Conservation (phyloP, 2,329 filamentous ascomycete species). For the Botrytis fabae region DNA sequence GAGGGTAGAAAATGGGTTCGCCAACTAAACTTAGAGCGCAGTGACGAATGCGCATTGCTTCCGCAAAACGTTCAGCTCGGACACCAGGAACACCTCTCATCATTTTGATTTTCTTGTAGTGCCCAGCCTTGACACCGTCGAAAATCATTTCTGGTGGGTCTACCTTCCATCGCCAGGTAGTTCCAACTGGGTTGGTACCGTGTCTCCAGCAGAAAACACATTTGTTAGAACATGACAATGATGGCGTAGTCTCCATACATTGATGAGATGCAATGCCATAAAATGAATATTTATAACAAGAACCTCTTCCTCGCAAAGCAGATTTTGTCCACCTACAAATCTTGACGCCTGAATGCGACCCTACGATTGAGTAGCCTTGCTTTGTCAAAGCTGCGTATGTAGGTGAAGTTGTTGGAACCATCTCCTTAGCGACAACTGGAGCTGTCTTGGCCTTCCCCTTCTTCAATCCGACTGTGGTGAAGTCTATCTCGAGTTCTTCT, state of each 20-base stretch:
- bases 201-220: constrained; percentile 99
- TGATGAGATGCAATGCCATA: constrained; percentile 96
- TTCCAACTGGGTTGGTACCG: constrained; percentile 94
- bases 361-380: constrained; percentile 93
- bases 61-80: constrained; percentile 84
- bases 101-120: constrained; percentile 98
- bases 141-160: constrained; percentile 91
- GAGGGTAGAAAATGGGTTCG: constrained; percentile 97
- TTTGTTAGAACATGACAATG: constrained; percentile 94
- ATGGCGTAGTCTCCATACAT: constrained; percentile 97
- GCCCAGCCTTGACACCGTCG: constrained; percentile 81
- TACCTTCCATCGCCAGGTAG: constrained; percentile 94
- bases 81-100: constrained; percentile 92
- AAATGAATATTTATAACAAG: constrained; percentile 97
- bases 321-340: constrained; percentile 99
- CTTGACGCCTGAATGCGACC: constrained; percentile 93
- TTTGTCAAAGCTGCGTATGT: constrained; percentile 90
- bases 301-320: constrained; percentile 85
- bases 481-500: constrained; percentile 74
- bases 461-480: constrained; percentile 67
- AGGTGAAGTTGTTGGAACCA: constrained; percentile 89
- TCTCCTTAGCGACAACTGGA: constrained; percentile 68
- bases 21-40: constrained; percentile 91
- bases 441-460: constrained; percentile 47
- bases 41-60: constrained; percentile 90